Base-by-base conservation (phyloP, 352 stramenopile genomes). In the Pythium periplocum region DNA sequence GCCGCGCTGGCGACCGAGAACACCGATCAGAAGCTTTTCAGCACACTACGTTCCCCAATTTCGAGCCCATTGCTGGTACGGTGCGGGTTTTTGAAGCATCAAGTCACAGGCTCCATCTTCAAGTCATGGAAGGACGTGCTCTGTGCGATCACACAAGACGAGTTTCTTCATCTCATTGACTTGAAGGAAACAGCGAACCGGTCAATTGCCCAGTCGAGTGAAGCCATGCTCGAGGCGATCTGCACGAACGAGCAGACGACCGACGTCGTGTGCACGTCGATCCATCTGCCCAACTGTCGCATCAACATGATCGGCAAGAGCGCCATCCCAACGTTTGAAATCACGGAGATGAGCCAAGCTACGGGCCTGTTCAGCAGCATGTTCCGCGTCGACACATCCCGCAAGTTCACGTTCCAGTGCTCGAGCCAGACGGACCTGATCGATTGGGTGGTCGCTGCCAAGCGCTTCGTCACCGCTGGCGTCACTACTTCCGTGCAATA, bases 341-440 rank as follows among this genome's bases (percentile, higher is more conserved):
- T 92, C 34, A 85, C 66, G 12, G 82, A 92, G 47, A 55, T 82
- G 44, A 86, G 55, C 57, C 59, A 69, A 7, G 63, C 71, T 0
- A 83, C 78, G 8, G 78, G 79, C 1, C 55, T 90, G 34, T 62
- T 90, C 33, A 71, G 78, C 58, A 77, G 58, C 45, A 75, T 92
- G 62, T 76, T 92, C 45, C 62, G 78, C 35, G 70, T 87, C 31
- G 82, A 82, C 36, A 64, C 62, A 2, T 80, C 73, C 8, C 76
- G 79, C 53, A 87, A 80, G 41, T 75, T 91, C 57, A 84, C 73
- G 17, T 93, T 93, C 61, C 79, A 93, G 63, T 93, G 83, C 57
- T 54, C 75, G n/a, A 87, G 51, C 51, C 83, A 91, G 48, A 77
- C 61, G 48, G 80, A 93, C 48, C 56, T 93, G 4, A 78, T 93